phyloP scores from a whole-genome alignment of 2,329 filamentous ascomycete species.

The Niveomyces coronatus region DNA sequence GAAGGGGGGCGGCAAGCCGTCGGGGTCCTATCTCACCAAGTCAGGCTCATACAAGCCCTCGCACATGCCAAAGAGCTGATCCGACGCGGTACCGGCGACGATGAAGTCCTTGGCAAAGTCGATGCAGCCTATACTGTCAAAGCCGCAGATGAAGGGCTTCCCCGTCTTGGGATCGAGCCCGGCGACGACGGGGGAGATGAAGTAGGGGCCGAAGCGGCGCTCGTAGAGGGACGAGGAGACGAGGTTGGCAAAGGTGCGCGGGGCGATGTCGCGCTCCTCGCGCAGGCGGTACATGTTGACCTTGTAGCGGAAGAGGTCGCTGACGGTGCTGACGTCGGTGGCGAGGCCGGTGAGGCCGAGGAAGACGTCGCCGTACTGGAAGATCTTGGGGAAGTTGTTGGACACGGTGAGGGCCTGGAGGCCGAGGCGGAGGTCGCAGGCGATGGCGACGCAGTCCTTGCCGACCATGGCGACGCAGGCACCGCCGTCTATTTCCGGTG shows the following conservation, averaged over 20 bases:
- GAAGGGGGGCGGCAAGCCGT: too few species aligned
- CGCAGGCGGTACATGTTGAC: constrained; percentile 99
- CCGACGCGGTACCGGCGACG: constrained; percentile 87
- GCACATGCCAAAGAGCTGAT: constrained; percentile 98
- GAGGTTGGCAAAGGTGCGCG: constrained; percentile 91
- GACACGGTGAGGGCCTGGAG: constrained; percentile 94
- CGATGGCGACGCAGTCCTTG: constrained; percentile 99
- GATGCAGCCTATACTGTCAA: constrained; percentile 98
- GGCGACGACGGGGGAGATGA: constrained; percentile 88
- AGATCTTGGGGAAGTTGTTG: constrained; percentile 99
- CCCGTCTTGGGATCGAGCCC: constrained; percentile 90
- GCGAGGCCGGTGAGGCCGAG: constrained; percentile 93
- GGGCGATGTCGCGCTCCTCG: constrained; percentile 93
- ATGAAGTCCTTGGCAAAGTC: constrained; percentile 99
- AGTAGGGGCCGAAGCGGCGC: constrained; percentile 91
- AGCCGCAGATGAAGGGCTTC: constrained; percentile 96
- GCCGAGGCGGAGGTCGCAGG: constrained; percentile 95
- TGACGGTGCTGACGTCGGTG: constrained; percentile 89
- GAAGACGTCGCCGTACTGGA: constrained; percentile 91
- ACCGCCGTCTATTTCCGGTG: constrained; percentile 70
- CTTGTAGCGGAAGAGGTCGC: constrained; percentile 98
- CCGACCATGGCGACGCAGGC: constrained; percentile 98
- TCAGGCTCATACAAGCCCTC: constrained; percentile 97
- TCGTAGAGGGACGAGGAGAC: constrained; percentile 89
- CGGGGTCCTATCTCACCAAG: constrained; percentile 56